These are phyloP conservation scores for Trifolium dubium DNA, from an alignment of 306 rosid genomes.

Conservation along the genomic window DNA sequence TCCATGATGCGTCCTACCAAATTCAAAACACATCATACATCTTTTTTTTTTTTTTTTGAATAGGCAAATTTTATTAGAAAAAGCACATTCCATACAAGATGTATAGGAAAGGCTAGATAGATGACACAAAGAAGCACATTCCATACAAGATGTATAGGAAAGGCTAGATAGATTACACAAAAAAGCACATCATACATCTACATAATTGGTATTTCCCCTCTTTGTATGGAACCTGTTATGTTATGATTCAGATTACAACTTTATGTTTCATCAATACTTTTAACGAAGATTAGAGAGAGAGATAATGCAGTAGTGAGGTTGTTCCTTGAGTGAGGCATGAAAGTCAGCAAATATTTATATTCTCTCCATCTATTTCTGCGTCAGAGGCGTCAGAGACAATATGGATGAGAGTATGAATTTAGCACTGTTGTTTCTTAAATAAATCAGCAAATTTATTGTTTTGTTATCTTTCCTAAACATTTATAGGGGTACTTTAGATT, in stretches of 20 bases:
- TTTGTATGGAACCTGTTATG: conserved; percentile 26
- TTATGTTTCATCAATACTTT: conserved; percentile 27
- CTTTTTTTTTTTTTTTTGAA: too few relatives aligned
- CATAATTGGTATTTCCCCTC: conserved; percentile 1
- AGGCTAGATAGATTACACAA: too few relatives aligned
- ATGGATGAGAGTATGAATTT: conserved; percentile 27
- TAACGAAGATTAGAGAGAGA: not conserved
- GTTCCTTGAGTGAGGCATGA: not conserved
- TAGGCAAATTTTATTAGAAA: too few relatives aligned
- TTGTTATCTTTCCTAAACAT: conserved; percentile 24
- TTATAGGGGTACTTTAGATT: conserved; percentile 26
- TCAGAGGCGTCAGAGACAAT: conserved; percentile 1
- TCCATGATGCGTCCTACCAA: conserved; percentile 20
- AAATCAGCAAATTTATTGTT: conserved; percentile 20
- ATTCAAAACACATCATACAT: conserved; percentile 23
- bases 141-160: too few relatives aligned
- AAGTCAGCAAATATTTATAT: not conserved
- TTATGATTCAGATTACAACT: conserved; percentile 24
- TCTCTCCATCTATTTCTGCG: not conserved
- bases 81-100: too few relatives aligned
- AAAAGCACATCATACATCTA: too few relatives aligned
- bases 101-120: too few relatives aligned
- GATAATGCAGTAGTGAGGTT: not conserved
- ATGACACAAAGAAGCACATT: too few relatives aligned
- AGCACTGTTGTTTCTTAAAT: conserved; percentile 14